Evolutionary conservation across 768 basidiomycete genomes (phyloP), one percentile per base, ranked within the genome.

Genomic region (Tephrocybe sp.): DNA sequence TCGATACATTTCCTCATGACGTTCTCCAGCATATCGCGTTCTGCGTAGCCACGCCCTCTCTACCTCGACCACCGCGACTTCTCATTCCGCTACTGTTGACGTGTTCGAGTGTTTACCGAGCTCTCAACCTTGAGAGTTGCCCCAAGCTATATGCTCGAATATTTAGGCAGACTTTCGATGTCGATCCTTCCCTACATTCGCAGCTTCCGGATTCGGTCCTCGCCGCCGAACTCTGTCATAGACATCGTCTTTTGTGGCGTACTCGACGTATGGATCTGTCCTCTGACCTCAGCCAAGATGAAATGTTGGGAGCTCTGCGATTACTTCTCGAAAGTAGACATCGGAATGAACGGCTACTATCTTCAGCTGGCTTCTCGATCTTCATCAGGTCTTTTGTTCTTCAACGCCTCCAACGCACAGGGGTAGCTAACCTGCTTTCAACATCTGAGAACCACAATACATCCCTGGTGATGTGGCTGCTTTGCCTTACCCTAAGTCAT

Each of bases 291-390:
- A 53, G 78, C 39, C 55, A 62, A 1, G 68, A 71, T 33, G 83
- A 84, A 61, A 60, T 86, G 19, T 83, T 81, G 76, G 76, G 76
- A 7, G 75, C 75, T 5, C 71, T 82, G 51, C 70, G 82, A 54
- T 83, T 86, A 78, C 60, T 80, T n/a, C 60, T 83, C 30, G 85
- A 87, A 61, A 78, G 76, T 56, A 72, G 74, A 33, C 70, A 69
- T 3, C 61, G 71, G 44, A 84, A 82, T 56, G 72, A 72, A 49
- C 60, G 53, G 19, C 76, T 82, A 20, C 70, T 85, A 9, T 59
- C 62, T 13, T 55, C 62, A 16, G 74, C 68, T 34, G 68, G 71
- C 26, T 73, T 82, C 55, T 53, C 71, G 7, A 56, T 55, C 16
- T 77, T 72, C 57, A 62, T 76, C 34, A 57, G 74, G 48, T 54